Evolutionary conservation across 2,329 filamentous ascomycete genomes (phyloP), one percentile per base, ranked within the genome.

Genomic region (Emericellopsis cladophorae): DNA sequence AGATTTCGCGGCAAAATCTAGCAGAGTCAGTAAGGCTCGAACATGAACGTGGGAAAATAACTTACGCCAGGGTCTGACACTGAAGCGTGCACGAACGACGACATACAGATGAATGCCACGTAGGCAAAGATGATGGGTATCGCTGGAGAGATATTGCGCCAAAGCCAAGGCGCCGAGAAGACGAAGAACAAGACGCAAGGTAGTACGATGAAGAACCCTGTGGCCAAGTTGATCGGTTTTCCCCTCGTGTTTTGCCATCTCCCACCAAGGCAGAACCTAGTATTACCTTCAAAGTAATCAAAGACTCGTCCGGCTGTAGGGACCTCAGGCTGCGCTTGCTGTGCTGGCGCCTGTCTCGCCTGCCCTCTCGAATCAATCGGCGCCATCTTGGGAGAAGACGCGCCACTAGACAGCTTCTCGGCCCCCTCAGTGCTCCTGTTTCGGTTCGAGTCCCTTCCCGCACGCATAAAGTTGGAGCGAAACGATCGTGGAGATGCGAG

Each of bases 261-360:
- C 7, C 92, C 92, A 29, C 85, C 83, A 44, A 85, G 70, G 58
- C 80, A 95, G 56, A 98, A 98, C 21, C 88, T 68, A 0, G 87
- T 95, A 55, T 96, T 98, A 36, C 92, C 92, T 36, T 85, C 76
- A 53, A 95, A 96, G 58, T 95, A 95, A 57, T 96, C 78, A 60
- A 90, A 84, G 51, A 95, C 95, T 48, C 74, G 81, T 9, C 38
- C 60, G 21, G 58, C 48, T 36, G 64, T 64, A 22, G 64, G 60
- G 35, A 53, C 43, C 39, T 47, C 50, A 44, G 11, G 26, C 18
- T 26, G 36, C 31, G 18, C 29, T 18, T 8, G 36, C n/a, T 10
- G 21, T 32, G 11, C 22, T 9, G 9, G 23, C 8, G 21, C 47
- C 37, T 34, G 41, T 49, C 43, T 45, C 14, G 49, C 42, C 15